Percentiles rank a stretch among this genome's conserved stretches.
Evolutionary conservation across 805 yeast species (phyloP).

Genomic region (Metschnikowia borealis): DNA sequence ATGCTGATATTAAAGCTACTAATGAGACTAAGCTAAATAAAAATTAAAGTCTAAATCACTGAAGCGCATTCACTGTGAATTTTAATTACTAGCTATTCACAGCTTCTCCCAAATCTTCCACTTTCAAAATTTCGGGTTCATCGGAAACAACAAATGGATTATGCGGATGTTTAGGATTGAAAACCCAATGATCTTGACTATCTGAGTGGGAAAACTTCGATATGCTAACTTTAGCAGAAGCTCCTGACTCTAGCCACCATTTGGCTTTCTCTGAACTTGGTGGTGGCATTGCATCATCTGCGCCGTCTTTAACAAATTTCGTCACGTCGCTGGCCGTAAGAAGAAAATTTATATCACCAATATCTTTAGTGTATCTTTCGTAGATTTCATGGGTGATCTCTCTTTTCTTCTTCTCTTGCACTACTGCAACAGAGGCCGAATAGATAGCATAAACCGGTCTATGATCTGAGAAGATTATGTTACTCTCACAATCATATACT

Average conservation of each 20-base stretch:
- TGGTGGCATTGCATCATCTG: conserved; percentile 61
- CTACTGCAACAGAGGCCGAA: conserved; percentile 56
- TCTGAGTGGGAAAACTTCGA: conserved; percentile 36
- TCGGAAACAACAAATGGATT: conserved; percentile 66
- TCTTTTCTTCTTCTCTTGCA: conserved; percentile 58
- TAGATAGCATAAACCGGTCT: conserved; percentile 81
- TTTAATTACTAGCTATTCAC: background rate
- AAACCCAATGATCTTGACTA: conserved; percentile 26
- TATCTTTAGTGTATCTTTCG: conserved; percentile 45
- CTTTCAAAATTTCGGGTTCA: conserved; percentile 50
- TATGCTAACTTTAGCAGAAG: conserved; percentile 63
- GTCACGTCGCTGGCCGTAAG: conserved; percentile 25
- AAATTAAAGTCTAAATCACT: background rate
- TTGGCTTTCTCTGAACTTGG: conserved; percentile 79
- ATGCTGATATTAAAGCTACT: background rate
- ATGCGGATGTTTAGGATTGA: conserved; percentile 65
- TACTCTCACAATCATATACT: conserved; percentile 54
- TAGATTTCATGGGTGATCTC: conserved; percentile 57
- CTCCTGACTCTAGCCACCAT: conserved; percentile 91
- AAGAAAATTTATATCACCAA: conserved; percentile 41
- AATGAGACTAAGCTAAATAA: background rate
- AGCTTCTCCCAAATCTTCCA: conserved; percentile 15
- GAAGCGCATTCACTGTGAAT: background rate
- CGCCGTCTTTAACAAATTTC: conserved; percentile 25
- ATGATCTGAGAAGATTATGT: conserved; percentile 77